These are phyloP conservation scores for Xylaria venustula DNA, from an alignment of 495 filamentous ascomycete species.

Conservation along the genomic window DNA sequence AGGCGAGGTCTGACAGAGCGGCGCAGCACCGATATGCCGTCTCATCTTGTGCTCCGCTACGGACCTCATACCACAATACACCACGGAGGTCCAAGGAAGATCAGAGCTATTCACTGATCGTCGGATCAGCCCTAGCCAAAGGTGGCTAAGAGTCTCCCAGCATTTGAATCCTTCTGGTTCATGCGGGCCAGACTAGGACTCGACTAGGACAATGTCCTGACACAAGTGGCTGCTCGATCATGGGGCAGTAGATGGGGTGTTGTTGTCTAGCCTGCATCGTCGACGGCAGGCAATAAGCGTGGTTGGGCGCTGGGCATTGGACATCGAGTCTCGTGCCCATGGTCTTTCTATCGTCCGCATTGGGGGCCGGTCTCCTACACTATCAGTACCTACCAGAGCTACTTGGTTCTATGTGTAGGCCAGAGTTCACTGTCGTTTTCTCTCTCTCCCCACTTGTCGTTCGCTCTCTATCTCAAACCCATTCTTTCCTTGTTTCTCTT, in stretches of 20 bases:
- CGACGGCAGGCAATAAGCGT: too few species aligned
- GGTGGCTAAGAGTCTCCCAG: constrained; percentile 7
- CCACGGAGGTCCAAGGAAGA: too few species aligned
- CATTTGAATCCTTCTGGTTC: constrained; percentile 22
- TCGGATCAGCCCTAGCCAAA: constrained; percentile 13
- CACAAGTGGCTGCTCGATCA: not conserved
- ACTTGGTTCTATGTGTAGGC: too few species aligned
- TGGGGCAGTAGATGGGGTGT: too few species aligned
- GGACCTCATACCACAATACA: not conserved
- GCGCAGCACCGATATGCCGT: not conserved
- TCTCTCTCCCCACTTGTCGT: not conserved
- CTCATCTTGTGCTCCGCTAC: not conserved
- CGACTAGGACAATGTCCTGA: not conserved
- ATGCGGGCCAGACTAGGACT: not conserved
- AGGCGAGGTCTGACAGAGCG: not conserved
- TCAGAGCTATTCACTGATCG: not conserved
- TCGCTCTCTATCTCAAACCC: not conserved
- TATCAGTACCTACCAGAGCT: too few species aligned
- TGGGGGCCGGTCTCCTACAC: too few species aligned
- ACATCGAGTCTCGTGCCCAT: not conserved
- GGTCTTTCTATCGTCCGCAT: too few species aligned
- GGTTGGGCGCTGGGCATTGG: not conserved
- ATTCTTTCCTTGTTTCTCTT: not conserved
- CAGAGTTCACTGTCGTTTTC: not conserved
- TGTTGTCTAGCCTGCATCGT: too few species aligned